Conservation (phyloP, 352 stramenopile genomes). For the Phytophthora hibernalis region DNA sequence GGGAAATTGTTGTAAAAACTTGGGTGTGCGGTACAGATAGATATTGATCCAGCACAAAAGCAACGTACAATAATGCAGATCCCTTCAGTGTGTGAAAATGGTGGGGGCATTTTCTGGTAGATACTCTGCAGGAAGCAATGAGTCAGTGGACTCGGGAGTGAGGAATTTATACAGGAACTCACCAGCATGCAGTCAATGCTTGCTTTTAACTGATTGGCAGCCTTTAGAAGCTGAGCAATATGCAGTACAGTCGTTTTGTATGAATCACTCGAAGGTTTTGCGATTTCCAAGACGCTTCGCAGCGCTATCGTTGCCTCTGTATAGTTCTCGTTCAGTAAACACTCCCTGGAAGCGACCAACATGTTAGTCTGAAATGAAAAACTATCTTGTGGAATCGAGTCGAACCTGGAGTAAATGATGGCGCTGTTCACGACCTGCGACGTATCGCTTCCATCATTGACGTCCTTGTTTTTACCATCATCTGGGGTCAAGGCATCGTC, state of each 20-base stretch:
- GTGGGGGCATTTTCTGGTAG: conserved; percentile 52
- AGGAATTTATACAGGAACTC: not conserved
- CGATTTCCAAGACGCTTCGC: conserved; percentile 51
- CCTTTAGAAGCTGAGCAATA: conserved; percentile 49
- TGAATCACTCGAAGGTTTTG: conserved; percentile 27
- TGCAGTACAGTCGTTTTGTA: conserved; percentile 50
- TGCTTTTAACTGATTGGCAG: conserved; percentile 34
- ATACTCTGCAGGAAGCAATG: conserved; percentile 35
- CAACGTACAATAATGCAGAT: conserved; percentile 55
- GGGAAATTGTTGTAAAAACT: not conserved
- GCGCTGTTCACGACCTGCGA: conserved; percentile 28
- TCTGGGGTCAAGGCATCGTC: not conserved
- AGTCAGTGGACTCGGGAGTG: not conserved
- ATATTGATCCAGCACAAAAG: not conserved
- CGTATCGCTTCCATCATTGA: conserved; percentile 22
- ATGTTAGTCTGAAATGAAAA: not conserved
- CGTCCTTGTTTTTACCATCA: conserved; percentile 1
- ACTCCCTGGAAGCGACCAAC: conserved; percentile 38
- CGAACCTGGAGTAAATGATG: conserved; percentile 34
- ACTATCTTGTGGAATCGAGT: not conserved
- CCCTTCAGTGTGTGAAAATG: conserved; percentile 49
- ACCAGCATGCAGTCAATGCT: conserved; percentile 52
- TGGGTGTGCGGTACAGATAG: not conserved
- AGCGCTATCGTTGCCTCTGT: conserved; percentile 51
- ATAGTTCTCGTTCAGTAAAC: conserved; percentile 49